phyloP scores from a whole-genome alignment of 345 rosid species.

The Eucalyptus cladocalyx region DNA sequence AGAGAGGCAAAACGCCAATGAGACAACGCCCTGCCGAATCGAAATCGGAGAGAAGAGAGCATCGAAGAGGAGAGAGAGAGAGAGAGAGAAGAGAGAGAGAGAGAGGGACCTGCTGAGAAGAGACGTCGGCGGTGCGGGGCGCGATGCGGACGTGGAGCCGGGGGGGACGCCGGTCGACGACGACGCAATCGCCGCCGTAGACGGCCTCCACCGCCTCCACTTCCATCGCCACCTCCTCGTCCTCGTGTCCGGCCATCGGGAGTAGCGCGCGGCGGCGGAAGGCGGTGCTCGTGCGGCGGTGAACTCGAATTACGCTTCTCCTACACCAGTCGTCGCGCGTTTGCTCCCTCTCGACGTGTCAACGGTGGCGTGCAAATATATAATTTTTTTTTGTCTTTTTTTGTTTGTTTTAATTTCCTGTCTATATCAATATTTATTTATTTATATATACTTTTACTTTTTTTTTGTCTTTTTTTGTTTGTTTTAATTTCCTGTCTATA shows the following conservation, averaged over 20 bases:
- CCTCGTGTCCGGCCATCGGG: slow-evolving; percentile 20
- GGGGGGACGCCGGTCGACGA: slow-evolving; percentile 56
- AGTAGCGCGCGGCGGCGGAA: not conserved
- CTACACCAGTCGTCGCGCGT: not conserved
- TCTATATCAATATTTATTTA: not conserved
- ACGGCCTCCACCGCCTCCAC: slow-evolving; percentile 75
- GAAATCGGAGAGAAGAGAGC: not conserved
- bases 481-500: not conserved
- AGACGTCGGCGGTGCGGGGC: slow-evolving; percentile 88
- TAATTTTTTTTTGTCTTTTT: not conserved
- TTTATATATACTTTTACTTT: too few species aligned
- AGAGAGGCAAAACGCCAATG: not conserved
- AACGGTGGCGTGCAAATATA: not conserved
- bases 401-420: not conserved
- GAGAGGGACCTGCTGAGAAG: slow-evolving; percentile 68
- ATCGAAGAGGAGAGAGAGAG: not conserved
- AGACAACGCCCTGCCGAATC: not conserved
- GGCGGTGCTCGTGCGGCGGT: not conserved
- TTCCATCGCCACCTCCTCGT: slow-evolving; percentile 58
- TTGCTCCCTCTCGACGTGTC: not conserved
- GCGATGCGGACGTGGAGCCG: slow-evolving; percentile 47
- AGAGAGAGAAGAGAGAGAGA: not conserved
- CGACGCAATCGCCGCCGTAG: slow-evolving; percentile 57
- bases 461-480: not conserved
- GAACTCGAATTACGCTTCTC: not conserved